Evolutionary conservation across 2,329 filamentous ascomycete genomes (phyloP).

Genomic region (Colletotrichum australisinense): DNA sequence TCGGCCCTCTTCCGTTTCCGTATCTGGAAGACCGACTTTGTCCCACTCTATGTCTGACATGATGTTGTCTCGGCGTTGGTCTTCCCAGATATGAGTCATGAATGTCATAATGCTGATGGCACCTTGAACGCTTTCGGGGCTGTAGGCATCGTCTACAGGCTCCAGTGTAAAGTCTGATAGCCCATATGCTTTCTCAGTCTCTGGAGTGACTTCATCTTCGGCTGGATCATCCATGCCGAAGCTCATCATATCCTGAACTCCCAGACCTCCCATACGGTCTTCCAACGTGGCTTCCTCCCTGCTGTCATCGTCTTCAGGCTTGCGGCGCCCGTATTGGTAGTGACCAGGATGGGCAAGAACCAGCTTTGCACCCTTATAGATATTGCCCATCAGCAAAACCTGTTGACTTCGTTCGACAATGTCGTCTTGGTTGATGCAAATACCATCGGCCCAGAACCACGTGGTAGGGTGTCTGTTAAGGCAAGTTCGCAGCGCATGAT

Average conservation of each 20-base stretch:
- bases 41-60: slow-evolving; percentile 11
- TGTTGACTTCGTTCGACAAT: slow-evolving; percentile 16
- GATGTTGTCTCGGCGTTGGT: background rate
- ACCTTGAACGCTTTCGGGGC: background rate
- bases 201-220: background rate
- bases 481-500: slow-evolving; percentile 10
- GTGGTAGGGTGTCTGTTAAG: background rate
- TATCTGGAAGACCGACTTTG: background rate
- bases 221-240: background rate
- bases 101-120: slow-evolving; percentile 28
- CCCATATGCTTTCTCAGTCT: background rate
- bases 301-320: background rate
- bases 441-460: slow-evolving; percentile 27
- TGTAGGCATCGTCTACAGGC: background rate
- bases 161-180: background rate
- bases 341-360: slow-evolving; percentile 15
- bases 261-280: background rate
- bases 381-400: slow-evolving; percentile 11
- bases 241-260: slow-evolving; percentile 13
- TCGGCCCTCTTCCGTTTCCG: background rate
- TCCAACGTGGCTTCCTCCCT: background rate
- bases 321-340: background rate
- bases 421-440: slow-evolving; percentile 24
- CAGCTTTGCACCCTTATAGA: background rate
- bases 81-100: slow-evolving; percentile 3